These are phyloP conservation scores for Oryza glumipatula DNA, from an alignment of 176 grass and related monocot species.

Conservation along the genomic window DNA sequence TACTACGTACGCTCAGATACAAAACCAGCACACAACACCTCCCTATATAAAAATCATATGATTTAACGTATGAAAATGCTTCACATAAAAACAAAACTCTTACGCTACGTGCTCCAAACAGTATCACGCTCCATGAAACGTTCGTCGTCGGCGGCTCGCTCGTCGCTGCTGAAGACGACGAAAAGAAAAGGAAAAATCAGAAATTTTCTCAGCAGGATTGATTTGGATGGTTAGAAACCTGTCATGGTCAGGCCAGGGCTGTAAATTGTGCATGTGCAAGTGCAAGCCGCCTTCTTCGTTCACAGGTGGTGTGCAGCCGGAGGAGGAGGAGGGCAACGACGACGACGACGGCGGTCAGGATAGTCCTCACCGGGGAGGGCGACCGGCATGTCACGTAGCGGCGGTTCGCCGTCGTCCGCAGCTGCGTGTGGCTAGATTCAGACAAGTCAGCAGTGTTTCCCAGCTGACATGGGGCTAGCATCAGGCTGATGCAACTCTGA, in stretches of 20 bases:
- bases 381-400: not conserved
- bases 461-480: conserved; percentile 28
- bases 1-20: too few relatives aligned
- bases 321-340: not conserved
- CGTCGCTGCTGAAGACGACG: not conserved
- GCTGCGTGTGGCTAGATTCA: not conserved
- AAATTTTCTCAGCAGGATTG: not conserved
- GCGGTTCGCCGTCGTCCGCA: not conserved
- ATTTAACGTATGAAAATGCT: not conserved
- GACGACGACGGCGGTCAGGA: not conserved
- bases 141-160: not conserved
- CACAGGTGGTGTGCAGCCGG: not conserved
- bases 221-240: conserved; percentile 17
- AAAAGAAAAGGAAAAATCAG: not conserved
- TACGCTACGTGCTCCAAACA: not conserved
- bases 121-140: not conserved
- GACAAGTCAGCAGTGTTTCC: not conserved
- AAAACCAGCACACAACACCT: not conserved
- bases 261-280: not conserved
- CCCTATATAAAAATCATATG: not conserved
- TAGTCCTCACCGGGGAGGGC: not conserved
- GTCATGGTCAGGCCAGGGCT: not conserved
- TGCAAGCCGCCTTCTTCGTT: not conserved
- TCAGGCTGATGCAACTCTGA: conserved; percentile 37
- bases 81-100: not conserved